Conservation (phyloP, 1,284 basidiomycete genomes). For the Mycena citricolor region DNA sequence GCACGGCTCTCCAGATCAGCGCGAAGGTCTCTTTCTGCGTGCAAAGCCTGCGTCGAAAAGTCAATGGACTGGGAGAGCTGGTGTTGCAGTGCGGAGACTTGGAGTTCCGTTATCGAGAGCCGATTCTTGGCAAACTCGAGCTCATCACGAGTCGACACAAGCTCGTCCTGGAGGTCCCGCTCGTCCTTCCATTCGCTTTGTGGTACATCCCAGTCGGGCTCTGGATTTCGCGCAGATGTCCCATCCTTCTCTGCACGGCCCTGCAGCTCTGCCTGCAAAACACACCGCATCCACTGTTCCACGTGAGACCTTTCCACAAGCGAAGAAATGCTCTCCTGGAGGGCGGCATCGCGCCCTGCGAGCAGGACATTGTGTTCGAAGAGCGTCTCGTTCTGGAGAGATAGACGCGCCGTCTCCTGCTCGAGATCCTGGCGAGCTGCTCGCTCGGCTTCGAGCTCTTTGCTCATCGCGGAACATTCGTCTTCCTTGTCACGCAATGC, state of each 20-base stretch:
- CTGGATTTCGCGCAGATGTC: conserved; percentile 1
- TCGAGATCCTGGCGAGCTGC: conserved; percentile 21
- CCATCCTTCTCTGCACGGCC: conserved; percentile 13
- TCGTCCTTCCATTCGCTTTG: conserved; percentile 21
- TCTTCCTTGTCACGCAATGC: conserved; percentile 25
- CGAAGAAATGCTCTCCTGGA: conserved; percentile 26
- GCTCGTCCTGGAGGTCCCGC: conserved; percentile 23
- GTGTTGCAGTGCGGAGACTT: conserved; percentile 25
- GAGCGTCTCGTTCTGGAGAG: conserved; percentile 25
- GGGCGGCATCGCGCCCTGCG: conserved; percentile 25
- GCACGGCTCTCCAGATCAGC: conserved; percentile 25
- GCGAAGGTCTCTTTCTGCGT: conserved; percentile 28
- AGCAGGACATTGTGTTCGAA: conserved; percentile 30
- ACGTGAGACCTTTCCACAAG: conserved; percentile 26
- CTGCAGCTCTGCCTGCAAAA: conserved; percentile 24
- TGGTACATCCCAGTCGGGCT: conserved; percentile 2
- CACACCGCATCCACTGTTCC: conserved; percentile 26
- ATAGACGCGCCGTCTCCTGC: conserved; percentile 24
- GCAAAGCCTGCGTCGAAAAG: conserved; percentile 27
- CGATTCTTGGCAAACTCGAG: conserved; percentile 24
- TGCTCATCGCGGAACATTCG: conserved; percentile 20
- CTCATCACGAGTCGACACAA: conserved; percentile 26
- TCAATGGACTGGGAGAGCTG: conserved; percentile 29
- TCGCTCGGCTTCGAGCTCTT: conserved; percentile 25
- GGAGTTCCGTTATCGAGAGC: conserved; percentile 21